These are phyloP conservation scores for Geotrichum australiense DNA, from an alignment of 1,139 yeast genomes.

Conservation along the genomic window DNA sequence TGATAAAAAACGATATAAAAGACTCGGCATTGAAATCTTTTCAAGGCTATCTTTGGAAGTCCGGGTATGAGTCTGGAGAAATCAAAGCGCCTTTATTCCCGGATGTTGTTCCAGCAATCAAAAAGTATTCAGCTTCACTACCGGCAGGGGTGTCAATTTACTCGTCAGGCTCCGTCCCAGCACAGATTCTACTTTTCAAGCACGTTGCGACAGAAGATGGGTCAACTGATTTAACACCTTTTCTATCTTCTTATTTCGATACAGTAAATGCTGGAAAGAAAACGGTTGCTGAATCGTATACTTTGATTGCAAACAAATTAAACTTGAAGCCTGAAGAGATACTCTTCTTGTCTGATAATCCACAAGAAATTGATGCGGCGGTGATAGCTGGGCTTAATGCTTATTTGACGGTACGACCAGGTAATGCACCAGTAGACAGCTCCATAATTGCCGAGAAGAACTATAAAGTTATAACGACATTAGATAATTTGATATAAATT, in stretches of 20 bases:
- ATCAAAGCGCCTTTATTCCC: slow-evolving; percentile 68
- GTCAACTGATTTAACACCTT: slow-evolving; percentile 45
- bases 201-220: slow-evolving; percentile 43
- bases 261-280: slow-evolving; percentile 80
- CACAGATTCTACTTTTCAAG: slow-evolving; percentile 70
- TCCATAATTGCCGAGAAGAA: slow-evolving; percentile 7
- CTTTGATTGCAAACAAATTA: slow-evolving; percentile 47
- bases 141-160: slow-evolving; percentile 51
- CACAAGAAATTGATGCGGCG: slow-evolving; percentile 54
- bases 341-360: slow-evolving; percentile 65
- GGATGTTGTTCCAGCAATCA: slow-evolving; percentile 62
- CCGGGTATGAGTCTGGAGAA: slow-evolving; percentile 69
- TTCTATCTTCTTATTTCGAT: slow-evolving; percentile 67
- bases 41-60: slow-evolving; percentile 79
- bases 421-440: slow-evolving; percentile 51
- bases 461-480: slow-evolving; percentile 14
- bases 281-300: slow-evolving; percentile 51
- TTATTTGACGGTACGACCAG: slow-evolving; percentile 61
- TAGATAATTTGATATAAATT: slow-evolving; percentile 11
- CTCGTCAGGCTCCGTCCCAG: slow-evolving; percentile 86
- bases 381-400: slow-evolving; percentile 54
- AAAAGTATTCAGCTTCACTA: slow-evolving; percentile 30
- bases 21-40: slow-evolving; percentile 69
- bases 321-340: slow-evolving; percentile 37
- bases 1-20: slow-evolving; percentile 66